Base-by-base conservation (phyloP, 768 basidiomycete species). In the Chalciporus piperatus region DNA sequence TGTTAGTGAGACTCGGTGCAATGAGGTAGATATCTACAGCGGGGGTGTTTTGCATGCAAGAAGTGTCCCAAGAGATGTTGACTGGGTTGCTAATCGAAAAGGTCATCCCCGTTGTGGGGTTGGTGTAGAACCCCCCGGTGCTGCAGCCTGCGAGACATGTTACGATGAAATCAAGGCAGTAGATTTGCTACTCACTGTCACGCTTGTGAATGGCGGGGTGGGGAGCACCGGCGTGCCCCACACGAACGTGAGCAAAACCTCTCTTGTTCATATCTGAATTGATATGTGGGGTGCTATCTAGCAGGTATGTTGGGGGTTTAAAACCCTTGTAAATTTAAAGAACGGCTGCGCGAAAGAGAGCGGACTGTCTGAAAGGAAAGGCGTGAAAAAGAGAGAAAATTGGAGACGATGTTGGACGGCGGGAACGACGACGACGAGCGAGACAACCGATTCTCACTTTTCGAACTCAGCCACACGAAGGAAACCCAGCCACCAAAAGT, bases 21-120 rank as follows among this genome's bases (percentile, higher is more conserved):
- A 79, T 79, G 47, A 91, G 79, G 57, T 84, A 83, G 62, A 92
- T 85, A 69, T 90, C 87, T 63, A 85, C 73, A 33, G 73, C 71
- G 1, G 61, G 52, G 22, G 79, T 70, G 28, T 56, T 52, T 11
- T 59, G 45, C 48, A 87, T 60, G 67, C 87, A 89, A 32, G 80
- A 70, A 0, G 78, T 67, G 62, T 88, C 76, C 89, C 89, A 91
- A 41, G 75, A 58, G 54, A 91, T 77, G 45, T 74, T 71, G 56
- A 91, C 59, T 2, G 83, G 73, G 11, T 74, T 52, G 10, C 75
- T 67, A 1, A 76, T 72, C 55, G 81, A 70, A 44, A 89, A 53
- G 11, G 69, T 66, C 38, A 74, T 66, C 9, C 76, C 77, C 17
- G 73, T 70, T 3, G 75, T 67, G 1, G 88, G 88, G 7, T 73